Conservation (phyloP, 2,329 filamentous ascomycete species). For the Raffaelea ambrosiae region DNA sequence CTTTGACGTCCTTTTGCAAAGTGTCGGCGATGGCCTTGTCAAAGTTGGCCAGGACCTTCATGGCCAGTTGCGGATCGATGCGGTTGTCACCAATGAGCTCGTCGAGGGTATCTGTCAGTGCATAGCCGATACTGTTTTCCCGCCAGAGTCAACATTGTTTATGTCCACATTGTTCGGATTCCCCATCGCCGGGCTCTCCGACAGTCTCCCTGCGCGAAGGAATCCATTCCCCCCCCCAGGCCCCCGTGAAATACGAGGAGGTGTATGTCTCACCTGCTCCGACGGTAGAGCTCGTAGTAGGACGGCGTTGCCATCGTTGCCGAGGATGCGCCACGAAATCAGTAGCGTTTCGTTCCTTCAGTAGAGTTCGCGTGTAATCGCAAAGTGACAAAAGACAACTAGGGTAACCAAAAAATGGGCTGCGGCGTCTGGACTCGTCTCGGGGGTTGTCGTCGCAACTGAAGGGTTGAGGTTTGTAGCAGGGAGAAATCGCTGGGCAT, state of each 20-base stretch:
- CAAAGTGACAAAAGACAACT: too few relatives aligned
- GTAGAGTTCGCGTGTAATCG: too few relatives aligned
- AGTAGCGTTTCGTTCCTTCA: background rate
- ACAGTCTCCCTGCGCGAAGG: too few relatives aligned
- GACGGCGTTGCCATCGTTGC: constrained; percentile 32
- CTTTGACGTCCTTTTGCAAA: constrained; percentile 85
- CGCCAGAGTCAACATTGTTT: too few relatives aligned
- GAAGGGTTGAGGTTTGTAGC: too few relatives aligned
- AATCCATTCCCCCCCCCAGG: too few relatives aligned
- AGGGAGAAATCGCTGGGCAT: too few relatives aligned
- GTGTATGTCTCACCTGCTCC: constrained; percentile 69
- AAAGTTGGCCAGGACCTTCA: constrained; percentile 96
- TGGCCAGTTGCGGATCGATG: constrained; percentile 95
- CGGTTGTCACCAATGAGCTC: constrained; percentile 89
- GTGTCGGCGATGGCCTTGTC: constrained; percentile 89
- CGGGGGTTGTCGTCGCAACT: too few relatives aligned
- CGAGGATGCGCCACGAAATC: background rate
- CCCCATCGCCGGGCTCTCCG: too few relatives aligned
- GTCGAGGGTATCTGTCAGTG: constrained; percentile 93
- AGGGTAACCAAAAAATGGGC: too few relatives aligned
- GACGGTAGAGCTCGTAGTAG: constrained; percentile 93
- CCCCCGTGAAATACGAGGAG: constrained; percentile 7
- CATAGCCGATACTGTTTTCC: constrained; percentile 75
- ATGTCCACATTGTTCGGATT: too few relatives aligned
- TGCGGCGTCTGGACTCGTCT: too few relatives aligned